Base-by-base conservation (phyloP, 2,329 filamentous ascomycete species). In the Cucurbitaria berberidis region DNA sequence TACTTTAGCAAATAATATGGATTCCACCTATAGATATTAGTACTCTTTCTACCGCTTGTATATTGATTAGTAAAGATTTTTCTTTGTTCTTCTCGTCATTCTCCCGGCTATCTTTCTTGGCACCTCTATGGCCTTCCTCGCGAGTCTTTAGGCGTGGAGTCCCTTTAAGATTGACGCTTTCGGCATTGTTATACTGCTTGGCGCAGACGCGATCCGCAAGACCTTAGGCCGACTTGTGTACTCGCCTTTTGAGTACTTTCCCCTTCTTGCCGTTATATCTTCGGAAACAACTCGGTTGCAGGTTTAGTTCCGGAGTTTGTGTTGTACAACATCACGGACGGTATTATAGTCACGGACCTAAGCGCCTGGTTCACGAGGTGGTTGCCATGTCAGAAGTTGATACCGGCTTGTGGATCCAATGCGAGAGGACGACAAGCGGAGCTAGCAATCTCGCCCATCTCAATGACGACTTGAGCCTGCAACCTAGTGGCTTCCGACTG, bases 301-400 rank as follows among this genome's bases (percentile, higher is more conserved):
- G 43, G 47, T 13, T 32, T 34, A 10, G 22, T 52, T 18, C 42
- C 49, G 6, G 49, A 43, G 30, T 52, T 52, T 26, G 27, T 29
- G 9, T 32, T 52, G n/a, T 47, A 47, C 35, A 47, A 52, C 35
- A 34, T 52, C 43, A 47, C 49, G 5, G 49, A 52, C 13, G 49
- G 43, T 21, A 41, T 52, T 11, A 40, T n/a, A 24, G 49, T 34
- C 15, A 52, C 49, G 3, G 49, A 52, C 30, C 43, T 52, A 13
- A 47, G 34, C 34, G 49, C 34, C 29, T 52, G 49, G 49, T 52
- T 52, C 27, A 52, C 49, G 9, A 42, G 49, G 19, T 52, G 49
- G 49, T 34, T 52, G 10, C 32, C 24, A 24, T 40, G 34, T 39
- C 48, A 48, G 24, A 47, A 47, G 16, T 9, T 45, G 27, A 27